Evolutionary conservation across 176 grass and related monocot genomes (phyloP).

Genomic region (Poa pratensis): DNA sequence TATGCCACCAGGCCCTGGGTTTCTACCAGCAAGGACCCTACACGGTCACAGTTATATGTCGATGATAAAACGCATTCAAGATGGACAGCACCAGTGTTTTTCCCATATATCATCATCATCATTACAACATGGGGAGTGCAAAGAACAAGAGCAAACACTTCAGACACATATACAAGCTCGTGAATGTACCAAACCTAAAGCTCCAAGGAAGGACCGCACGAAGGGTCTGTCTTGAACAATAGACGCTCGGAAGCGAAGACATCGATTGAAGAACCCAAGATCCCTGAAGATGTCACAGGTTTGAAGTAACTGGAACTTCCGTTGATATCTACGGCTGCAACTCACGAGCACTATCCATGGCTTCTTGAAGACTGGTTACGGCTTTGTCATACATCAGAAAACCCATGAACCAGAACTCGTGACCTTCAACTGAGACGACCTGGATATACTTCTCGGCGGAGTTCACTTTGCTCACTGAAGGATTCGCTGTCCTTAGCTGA

Average conservation of each 20-base stretch:
- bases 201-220: neutral
- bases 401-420: constrained; percentile 95
- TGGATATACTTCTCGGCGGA: constrained; percentile 80
- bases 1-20: neutral
- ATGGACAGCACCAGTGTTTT: constrained; percentile 36
- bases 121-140: constrained; percentile 43
- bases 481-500: constrained; percentile 80
- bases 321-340: constrained; percentile 59
- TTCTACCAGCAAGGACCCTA: neutral
- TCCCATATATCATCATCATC: constrained; percentile 45
- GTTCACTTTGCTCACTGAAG: constrained; percentile 82
- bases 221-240: constrained; percentile 50
- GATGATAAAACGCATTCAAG: constrained; percentile 24
- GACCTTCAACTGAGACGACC: constrained; percentile 76
- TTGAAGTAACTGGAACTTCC: neutral
- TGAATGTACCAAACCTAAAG: constrained; percentile 39
- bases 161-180: constrained; percentile 40
- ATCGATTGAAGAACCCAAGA: neutral
- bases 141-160: constrained; percentile 38
- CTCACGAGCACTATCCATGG: constrained; percentile 57
- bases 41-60: neutral
- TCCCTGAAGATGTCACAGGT: constrained; percentile 1
- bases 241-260: constrained; percentile 34
- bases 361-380: constrained; percentile 73
- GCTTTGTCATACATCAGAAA: constrained; percentile 81